Percentiles rank a stretch among this genome's conserved stretches.
phyloP scores from a whole-genome alignment of 495 filamentous ascomycete genomes.

The Trichoderma reesei region DNA sequence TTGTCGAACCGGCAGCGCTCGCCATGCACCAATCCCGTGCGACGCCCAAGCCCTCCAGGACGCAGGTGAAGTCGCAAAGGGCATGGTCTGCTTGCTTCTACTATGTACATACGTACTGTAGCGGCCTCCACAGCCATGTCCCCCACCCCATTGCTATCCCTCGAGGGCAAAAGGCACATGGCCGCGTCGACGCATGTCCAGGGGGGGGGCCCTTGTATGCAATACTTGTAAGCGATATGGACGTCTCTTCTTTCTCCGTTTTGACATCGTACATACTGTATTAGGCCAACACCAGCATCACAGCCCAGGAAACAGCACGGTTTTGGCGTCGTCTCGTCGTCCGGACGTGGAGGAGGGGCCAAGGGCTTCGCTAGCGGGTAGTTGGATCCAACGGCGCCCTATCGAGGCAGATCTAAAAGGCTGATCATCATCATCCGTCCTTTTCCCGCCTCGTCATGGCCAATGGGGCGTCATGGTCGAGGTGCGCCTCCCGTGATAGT shows the following conservation, averaged over 20 bases:
- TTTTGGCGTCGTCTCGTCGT: constrained; percentile 5
- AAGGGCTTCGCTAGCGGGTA: neutral
- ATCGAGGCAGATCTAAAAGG: constrained; percentile 6
- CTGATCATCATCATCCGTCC: neutral
- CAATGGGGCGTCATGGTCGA: neutral
- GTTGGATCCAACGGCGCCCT: neutral
- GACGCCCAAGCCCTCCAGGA: neutral
- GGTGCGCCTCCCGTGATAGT: neutral
- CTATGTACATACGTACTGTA: too few species aligned
- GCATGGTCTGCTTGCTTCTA: neutral
- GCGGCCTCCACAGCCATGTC: neutral
- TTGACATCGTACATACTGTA: too few species aligned
- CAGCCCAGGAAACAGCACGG: neutral
- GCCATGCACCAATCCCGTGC: constrained; percentile 4
- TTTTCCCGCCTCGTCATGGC: constrained; percentile 4
- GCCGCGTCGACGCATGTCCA: neutral
- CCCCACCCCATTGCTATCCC: too few species aligned
- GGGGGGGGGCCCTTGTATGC: too few species aligned
- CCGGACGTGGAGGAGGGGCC: neutral
- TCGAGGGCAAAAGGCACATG: neutral
- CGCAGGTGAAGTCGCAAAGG: neutral
- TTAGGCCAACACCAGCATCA: too few species aligned
- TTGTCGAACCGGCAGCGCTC: neutral
- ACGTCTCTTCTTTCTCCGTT: too few species aligned
- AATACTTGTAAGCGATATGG: neutral